phyloP scores from a whole-genome alignment of 495 filamentous ascomycete species.

The Neurospora tetraspora region DNA sequence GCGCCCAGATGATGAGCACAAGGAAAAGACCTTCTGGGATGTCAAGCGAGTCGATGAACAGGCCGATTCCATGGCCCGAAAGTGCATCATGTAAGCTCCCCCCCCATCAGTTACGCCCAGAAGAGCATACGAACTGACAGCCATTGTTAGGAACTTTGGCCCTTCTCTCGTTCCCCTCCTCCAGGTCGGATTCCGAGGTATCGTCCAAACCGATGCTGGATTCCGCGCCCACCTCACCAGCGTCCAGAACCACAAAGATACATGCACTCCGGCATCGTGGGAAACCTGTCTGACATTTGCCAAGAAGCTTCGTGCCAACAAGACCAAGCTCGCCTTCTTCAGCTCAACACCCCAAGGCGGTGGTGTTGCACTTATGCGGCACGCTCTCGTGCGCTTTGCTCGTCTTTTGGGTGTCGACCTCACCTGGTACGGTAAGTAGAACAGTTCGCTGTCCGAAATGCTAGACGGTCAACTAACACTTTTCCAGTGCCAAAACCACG shows the following conservation, averaged over 20 bases:
- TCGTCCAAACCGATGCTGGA: conserved; percentile 66
- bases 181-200: conserved; percentile 61
- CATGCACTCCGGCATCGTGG: conserved; percentile 57
- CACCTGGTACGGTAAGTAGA: conserved; percentile 56
- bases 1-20: conserved; percentile 32
- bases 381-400: conserved; percentile 70
- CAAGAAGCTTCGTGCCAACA: conserved; percentile 51
- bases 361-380: conserved; percentile 81
- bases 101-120: neutral
- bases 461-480: conserved; percentile 34
- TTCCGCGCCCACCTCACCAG: conserved; percentile 51
- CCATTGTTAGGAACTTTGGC: conserved; percentile 54
- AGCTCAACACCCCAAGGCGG: conserved; percentile 80
- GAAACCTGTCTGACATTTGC: conserved; percentile 57
- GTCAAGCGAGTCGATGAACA: conserved; percentile 64
- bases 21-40: conserved; percentile 40
- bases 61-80: conserved; percentile 76
- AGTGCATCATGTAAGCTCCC: conserved; percentile 54
- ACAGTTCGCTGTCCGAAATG: neutral
- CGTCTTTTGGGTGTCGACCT: conserved; percentile 56
- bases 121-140: neutral
- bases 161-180: conserved; percentile 63
- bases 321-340: conserved; percentile 74
- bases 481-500: conserved; percentile 65
- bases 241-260: conserved; percentile 53